Evolutionary conservation across 2,329 filamentous ascomycete genomes (phyloP).

Genomic region (Penicillium sp.): DNA sequence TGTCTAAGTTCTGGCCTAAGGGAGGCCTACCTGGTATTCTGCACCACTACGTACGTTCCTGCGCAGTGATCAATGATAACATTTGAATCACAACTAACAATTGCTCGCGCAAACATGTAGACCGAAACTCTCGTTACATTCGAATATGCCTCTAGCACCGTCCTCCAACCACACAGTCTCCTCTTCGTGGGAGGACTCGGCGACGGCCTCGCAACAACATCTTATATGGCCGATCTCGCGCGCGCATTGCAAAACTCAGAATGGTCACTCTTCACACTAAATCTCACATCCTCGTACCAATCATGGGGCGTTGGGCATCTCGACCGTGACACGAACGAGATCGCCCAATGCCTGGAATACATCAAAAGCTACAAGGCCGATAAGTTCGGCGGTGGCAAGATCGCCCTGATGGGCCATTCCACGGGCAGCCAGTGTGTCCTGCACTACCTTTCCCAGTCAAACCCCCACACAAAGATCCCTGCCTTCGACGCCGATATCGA

Average conservation of each 20-base stretch:
- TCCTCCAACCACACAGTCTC: conserved; percentile 48
- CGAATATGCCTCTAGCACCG: conserved; percentile 35
- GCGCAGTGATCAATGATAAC: neutral
- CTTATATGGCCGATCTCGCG: conserved; percentile 53
- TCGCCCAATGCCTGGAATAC: conserved; percentile 52
- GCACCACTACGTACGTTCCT: conserved; percentile 36
- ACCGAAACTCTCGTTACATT: conserved; percentile 41
- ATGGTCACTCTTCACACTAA: conserved; percentile 56
- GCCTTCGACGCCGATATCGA: conserved; percentile 30
- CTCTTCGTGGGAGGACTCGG: conserved; percentile 59
- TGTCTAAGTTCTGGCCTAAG: conserved; percentile 40
- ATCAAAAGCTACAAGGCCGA: conserved; percentile 42
- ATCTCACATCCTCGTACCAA: conserved; percentile 52
- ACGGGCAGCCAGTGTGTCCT: conserved; percentile 68
- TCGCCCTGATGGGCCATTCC: conserved; percentile 67
- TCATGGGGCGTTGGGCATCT: conserved; percentile 56
- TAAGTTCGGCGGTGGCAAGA: conserved; percentile 41
- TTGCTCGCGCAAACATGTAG: conserved; percentile 3
- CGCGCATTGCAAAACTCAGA: conserved; percentile 44
- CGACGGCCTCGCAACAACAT: conserved; percentile 56
- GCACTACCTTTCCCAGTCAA: conserved; percentile 56
- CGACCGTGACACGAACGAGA: conserved; percentile 53
- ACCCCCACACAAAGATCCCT: conserved; percentile 36
- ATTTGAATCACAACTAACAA: conserved; percentile 11
- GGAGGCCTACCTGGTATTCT: conserved; percentile 37